Evolutionary conservation across 768 basidiomycete genomes (phyloP).

Genomic region (Dioszegia crocea): DNA sequence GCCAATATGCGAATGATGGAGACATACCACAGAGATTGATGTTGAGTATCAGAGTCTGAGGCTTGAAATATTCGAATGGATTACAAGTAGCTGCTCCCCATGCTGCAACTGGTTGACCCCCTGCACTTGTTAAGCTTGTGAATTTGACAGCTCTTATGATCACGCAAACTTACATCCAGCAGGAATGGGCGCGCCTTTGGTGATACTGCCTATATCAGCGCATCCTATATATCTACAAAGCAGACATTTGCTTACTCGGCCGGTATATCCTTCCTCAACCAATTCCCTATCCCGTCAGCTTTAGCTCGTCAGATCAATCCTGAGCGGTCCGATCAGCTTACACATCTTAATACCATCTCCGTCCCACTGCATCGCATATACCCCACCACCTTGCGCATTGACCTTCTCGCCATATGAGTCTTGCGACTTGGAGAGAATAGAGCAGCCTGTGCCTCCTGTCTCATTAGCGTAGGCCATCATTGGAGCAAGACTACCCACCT

Average conservation of each 20-base stretch:
- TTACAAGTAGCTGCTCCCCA: constrained; percentile 44
- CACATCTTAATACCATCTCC: constrained; percentile 57
- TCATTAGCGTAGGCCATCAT: background rate
- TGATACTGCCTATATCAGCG: constrained; percentile 23
- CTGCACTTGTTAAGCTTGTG: constrained; percentile 12
- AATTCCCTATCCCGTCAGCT: constrained; percentile 36
- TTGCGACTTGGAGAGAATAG: constrained; percentile 70
- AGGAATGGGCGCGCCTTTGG: constrained; percentile 17
- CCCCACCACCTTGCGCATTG: constrained; percentile 72
- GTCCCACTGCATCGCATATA: constrained; percentile 89
- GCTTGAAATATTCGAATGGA: constrained; percentile 39
- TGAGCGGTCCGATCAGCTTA: no score
- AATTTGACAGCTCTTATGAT: no score
- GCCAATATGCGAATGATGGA: background rate
- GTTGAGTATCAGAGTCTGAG: constrained; percentile 46
- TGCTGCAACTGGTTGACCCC: constrained; percentile 42
- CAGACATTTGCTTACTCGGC: constrained; percentile 41
- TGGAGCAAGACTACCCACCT: constrained; percentile 5
- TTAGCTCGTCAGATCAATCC: no score
- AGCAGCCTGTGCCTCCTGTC: constrained; percentile 61
- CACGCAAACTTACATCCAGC: constrained; percentile 24
- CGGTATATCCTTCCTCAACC: constrained; percentile 43
- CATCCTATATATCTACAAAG: no score
- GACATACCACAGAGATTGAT: constrained; percentile 46
- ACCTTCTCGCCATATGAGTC: constrained; percentile 80